A percentile compares a stretch with the other conserved stretches of the same genome.
These are phyloP conservation scores for Oldenlandia corymbosa DNA, from an alignment of 257 asterid genomes.

Conservation along the genomic window DNA sequence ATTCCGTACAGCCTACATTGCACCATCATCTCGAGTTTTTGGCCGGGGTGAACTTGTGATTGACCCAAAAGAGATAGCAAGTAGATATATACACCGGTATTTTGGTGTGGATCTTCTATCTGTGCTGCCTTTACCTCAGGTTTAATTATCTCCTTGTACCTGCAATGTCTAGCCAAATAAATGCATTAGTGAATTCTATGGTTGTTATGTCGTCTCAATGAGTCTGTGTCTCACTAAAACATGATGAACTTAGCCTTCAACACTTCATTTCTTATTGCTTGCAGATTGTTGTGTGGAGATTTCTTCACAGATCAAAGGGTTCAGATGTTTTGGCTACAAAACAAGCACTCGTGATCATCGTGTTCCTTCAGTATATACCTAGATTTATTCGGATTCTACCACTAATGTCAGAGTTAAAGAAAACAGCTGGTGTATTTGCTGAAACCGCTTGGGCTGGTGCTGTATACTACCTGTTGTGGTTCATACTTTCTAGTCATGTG, in stretches of 20 bases:
- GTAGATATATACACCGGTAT: slow-evolving; percentile 68
- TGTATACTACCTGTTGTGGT: slow-evolving; percentile 86
- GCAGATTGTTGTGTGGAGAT: slow-evolving; percentile 88
- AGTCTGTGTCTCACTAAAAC: no score
- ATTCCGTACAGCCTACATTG: slow-evolving; percentile 90
- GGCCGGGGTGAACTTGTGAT: slow-evolving; percentile 98
- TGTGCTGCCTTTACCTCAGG: slow-evolving; percentile 96
- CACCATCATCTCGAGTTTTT: slow-evolving; percentile 98
- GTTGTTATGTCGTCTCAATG: no score
- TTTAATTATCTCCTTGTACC: slow-evolving; percentile 17
- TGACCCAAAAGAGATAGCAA: slow-evolving; percentile 80
- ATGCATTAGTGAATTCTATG: not conserved
- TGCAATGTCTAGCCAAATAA: not conserved
- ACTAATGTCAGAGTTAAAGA: slow-evolving; percentile 78
- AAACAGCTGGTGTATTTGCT: slow-evolving; percentile 89
- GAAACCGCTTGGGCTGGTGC: slow-evolving; percentile 99
- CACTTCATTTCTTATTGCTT: slow-evolving; percentile 23
- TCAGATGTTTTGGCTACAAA: slow-evolving; percentile 77
- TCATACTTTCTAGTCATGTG: slow-evolving; percentile 93
- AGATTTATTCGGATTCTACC: slow-evolving; percentile 75
- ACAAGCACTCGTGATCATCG: slow-evolving; percentile 56
- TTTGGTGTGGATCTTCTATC: slow-evolving; percentile 79
- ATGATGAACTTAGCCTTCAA: not conserved
- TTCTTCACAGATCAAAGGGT: slow-evolving; percentile 51
- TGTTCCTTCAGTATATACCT: slow-evolving; percentile 73